These are phyloP conservation scores for Pseudogymnoascus sp. DNA, from an alignment of 2,329 filamentous ascomycete genomes.

Conservation along the genomic window DNA sequence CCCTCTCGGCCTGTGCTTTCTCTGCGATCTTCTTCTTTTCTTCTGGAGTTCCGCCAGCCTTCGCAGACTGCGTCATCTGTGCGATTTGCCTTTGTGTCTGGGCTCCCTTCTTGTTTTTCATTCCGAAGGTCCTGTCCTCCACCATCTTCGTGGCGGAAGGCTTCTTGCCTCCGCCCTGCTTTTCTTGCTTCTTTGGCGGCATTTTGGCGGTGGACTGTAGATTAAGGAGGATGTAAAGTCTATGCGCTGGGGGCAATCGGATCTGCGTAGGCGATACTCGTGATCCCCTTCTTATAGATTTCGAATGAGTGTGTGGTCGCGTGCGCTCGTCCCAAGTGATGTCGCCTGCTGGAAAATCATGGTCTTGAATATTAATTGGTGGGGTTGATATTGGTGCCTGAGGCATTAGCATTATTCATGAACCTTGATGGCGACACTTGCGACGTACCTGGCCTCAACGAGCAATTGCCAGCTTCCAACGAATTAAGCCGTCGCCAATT, in stretches of 20 bases:
- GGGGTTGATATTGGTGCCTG: slow-evolving; percentile 6
- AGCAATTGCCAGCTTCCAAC: not conserved
- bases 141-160: slow-evolving; percentile 47
- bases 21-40: slow-evolving; percentile 72
- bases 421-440: slow-evolving; percentile 7
- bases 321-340: slow-evolving; percentile 6
- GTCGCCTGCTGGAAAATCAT: slow-evolving; percentile 12
- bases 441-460: slow-evolving; percentile 10
- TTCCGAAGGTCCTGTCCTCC: slow-evolving; percentile 96
- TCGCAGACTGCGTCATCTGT: slow-evolving; percentile 65
- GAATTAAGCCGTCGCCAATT: not conserved
- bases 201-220: slow-evolving; percentile 41
- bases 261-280: slow-evolving; percentile 4
- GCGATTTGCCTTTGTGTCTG: slow-evolving; percentile 85
- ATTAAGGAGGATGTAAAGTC: not conserved
- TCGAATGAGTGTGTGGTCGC: slow-evolving; percentile 9
- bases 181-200: slow-evolving; percentile 57
- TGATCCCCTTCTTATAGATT: slow-evolving; percentile 10
- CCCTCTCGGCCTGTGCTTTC: slow-evolving; percentile 62
- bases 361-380: slow-evolving; percentile 12
- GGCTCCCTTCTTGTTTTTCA: slow-evolving; percentile 99
- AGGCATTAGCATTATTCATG: not conserved
- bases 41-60: slow-evolving; percentile 69
- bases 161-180: slow-evolving; percentile 45
- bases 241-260: slow-evolving; percentile 1